These are phyloP conservation scores for Exophiala sp. DNA, from an alignment of 2,329 filamentous ascomycete species.

Conservation along the genomic window DNA sequence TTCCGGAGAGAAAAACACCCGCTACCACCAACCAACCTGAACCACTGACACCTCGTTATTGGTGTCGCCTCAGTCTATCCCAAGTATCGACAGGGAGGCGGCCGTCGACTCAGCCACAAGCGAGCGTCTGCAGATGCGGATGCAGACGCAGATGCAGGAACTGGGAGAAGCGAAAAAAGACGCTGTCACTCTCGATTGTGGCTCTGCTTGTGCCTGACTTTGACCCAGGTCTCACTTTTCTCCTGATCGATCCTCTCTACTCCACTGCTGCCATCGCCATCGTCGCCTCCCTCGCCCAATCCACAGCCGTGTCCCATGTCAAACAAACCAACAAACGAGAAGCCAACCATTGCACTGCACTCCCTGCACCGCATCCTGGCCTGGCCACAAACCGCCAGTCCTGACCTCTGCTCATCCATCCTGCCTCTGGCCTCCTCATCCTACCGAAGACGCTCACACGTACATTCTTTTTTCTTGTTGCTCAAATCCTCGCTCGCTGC, in stretches of 20 bases:
- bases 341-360: neutral
- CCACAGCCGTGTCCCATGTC: neutral
- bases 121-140: neutral
- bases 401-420: neutral
- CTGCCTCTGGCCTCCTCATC: neutral
- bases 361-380: too few species aligned
- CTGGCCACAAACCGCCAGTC: neutral
- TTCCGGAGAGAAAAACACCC: neutral
- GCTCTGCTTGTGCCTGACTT: neutral
- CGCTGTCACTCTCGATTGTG: neutral
- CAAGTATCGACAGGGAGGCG: neutral
- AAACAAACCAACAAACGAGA: neutral
- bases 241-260: neutral
- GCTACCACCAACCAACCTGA: too few species aligned
- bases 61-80: neutral
- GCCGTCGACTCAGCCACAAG: neutral
- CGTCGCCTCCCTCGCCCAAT: too few species aligned
- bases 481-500: neutral
- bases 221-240: neutral
- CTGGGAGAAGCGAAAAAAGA: neutral
- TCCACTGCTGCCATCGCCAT: too few species aligned
- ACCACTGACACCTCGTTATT: too few species aligned
- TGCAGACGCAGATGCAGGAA: neutral
- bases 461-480: neutral
- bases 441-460: neutral